Conservation (phyloP, 208 protist species). For the Trypanosoma congolense region DNA sequence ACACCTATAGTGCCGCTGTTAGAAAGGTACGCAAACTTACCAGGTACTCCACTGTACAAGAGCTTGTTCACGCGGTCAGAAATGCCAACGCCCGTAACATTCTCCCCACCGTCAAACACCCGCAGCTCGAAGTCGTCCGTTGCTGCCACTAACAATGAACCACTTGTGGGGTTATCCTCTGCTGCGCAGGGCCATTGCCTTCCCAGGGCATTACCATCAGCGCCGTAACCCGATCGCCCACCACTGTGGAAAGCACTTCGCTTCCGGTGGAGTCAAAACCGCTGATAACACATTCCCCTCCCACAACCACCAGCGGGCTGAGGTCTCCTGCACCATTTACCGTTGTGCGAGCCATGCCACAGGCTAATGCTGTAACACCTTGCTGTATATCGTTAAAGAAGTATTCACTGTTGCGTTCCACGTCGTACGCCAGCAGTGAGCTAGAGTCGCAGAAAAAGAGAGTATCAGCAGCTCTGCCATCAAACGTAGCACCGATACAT, state of each 20-base stretch:
- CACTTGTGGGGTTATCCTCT: slow-evolving; percentile 9
- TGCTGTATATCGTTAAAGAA: slow-evolving; percentile 93
- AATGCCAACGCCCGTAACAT: slow-evolving; percentile 72
- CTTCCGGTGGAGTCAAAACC: slow-evolving; percentile 85
- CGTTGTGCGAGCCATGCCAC: slow-evolving; percentile 48
- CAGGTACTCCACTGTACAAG: slow-evolving; percentile 25
- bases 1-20: slow-evolving; percentile 92
- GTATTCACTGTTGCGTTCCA: slow-evolving; percentile 86
- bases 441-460: slow-evolving; percentile 88
- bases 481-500: slow-evolving; percentile 25
- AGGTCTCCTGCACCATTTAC: slow-evolving; percentile 5
- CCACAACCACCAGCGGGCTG: slow-evolving; percentile 73
- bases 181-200: not conserved
- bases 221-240: slow-evolving; percentile 89
- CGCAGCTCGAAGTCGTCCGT: slow-evolving; percentile 93
- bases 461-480: slow-evolving; percentile 38
- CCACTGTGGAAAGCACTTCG: slow-evolving; percentile 93
- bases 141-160: slow-evolving; percentile 76
- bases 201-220: slow-evolving; percentile 79
- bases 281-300: slow-evolving; percentile 93
- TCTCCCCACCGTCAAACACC: slow-evolving; percentile 87
- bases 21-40: slow-evolving; percentile 87
- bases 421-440: slow-evolving; percentile 90
- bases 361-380: slow-evolving; percentile 80
- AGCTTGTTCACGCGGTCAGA: slow-evolving; percentile 76